Conservation (phyloP, 148 eudicot species). For the Fallopia convolvulus region DNA sequence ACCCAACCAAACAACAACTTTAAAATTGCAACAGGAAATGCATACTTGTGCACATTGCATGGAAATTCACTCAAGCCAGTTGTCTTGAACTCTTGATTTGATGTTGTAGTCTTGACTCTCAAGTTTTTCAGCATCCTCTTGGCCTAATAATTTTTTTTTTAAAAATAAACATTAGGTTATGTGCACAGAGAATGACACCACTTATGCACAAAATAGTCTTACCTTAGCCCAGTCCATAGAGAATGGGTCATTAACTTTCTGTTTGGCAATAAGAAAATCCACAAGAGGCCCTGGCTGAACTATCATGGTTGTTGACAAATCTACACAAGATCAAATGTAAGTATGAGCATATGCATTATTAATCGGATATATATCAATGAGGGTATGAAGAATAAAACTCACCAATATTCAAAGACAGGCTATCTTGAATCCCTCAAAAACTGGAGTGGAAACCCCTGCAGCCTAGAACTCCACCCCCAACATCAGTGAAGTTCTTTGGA, state of each 20-base stretch:
- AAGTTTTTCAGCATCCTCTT: conserved; percentile 60
- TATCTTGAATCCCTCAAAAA: too few species aligned
- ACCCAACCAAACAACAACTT: neutral
- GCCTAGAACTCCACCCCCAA: too few species aligned
- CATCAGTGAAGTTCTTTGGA: too few species aligned
- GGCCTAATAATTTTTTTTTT: neutral
- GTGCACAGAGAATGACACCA: conserved; percentile 42
- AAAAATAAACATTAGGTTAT: neutral
- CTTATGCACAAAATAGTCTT: neutral
- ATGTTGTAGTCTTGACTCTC: conserved; percentile 65
- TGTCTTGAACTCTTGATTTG: conserved; percentile 75
- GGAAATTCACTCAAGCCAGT: conserved; percentile 38
- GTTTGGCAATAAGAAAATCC: conserved; percentile 34
- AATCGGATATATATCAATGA: conserved; percentile 61
- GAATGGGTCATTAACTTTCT: conserved; percentile 30
- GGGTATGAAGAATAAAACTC: too few species aligned
- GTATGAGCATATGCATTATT: conserved; percentile 9
- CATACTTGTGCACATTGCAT: conserved; percentile 68
- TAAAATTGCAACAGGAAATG: neutral
- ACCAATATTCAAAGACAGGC: too few species aligned
- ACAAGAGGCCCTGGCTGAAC: conserved; percentile 35
- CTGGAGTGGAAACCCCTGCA: too few species aligned
- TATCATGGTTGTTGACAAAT: conserved; percentile 93
- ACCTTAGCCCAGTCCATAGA: conserved; percentile 43
- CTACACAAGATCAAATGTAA: conserved; percentile 22